A percentile compares a stretch with the other conserved stretches of the same genome.
phyloP scores from a whole-genome alignment of 2,329 filamentous ascomycete species.

The Fusarium newnesense region DNA sequence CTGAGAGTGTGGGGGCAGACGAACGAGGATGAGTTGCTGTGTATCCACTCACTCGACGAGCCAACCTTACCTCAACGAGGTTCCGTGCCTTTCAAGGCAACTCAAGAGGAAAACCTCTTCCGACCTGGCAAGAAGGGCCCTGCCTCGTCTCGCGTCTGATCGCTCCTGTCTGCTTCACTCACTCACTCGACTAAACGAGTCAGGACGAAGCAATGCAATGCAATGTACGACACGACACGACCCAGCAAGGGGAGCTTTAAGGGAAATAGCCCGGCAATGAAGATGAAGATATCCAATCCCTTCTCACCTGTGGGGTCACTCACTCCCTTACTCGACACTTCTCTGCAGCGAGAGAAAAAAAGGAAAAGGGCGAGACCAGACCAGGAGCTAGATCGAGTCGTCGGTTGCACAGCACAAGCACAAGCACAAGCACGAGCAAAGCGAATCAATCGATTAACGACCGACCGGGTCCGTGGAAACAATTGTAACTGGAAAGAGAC shows the following conservation, averaged over 20 bases:
- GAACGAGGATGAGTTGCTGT: constrained; percentile 17
- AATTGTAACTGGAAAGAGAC: constrained; percentile 36
- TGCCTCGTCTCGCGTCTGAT: not conserved
- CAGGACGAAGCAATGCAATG: not conserved
- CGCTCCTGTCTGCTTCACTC: not conserved
- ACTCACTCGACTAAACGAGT: constrained; percentile 9
- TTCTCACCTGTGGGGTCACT: constrained; percentile 4
- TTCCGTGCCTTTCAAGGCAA: not conserved
- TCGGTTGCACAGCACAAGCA: constrained; percentile 11
- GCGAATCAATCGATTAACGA: constrained; percentile 1
- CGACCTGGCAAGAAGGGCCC: not conserved
- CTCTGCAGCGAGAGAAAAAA: not conserved
- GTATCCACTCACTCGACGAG: constrained; percentile 23
- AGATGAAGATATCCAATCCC: constrained; percentile 12
- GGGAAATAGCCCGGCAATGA: not conserved
- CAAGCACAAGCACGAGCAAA: not conserved
- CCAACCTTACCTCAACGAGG: not conserved
- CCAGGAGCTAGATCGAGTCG: constrained; percentile 20
- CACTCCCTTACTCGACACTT: not conserved
- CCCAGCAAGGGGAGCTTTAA: not conserved
- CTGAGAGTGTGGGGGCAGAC: constrained; percentile 22
- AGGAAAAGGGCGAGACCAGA: constrained; percentile 1
- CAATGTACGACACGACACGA: not conserved
- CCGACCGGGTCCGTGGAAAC: constrained; percentile 34
- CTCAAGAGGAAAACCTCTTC: not conserved